These are phyloP conservation scores for Ogataea methylovora DNA, from an alignment of 805 yeast genomes.

Conservation along the genomic window DNA sequence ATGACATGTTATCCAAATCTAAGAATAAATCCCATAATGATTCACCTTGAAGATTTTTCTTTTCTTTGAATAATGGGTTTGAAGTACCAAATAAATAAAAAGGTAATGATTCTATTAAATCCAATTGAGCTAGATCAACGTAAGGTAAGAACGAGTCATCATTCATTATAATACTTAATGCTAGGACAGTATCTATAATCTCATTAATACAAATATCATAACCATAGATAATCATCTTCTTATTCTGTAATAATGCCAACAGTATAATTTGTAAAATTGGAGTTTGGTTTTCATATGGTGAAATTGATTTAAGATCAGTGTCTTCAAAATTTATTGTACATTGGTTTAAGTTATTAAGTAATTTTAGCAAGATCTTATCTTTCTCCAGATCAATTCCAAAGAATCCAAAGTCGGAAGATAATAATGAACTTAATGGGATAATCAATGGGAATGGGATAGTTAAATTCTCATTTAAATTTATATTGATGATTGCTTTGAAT, in stretches of 20 bases:
- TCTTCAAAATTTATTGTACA: neutral
- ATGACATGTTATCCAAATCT: constrained; percentile 37
- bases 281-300: constrained; percentile 17
- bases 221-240: constrained; percentile 29
- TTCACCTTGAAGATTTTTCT: constrained; percentile 17
- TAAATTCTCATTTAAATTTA: constrained; percentile 6
- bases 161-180: constrained; percentile 32
- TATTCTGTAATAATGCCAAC: constrained; percentile 41
- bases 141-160: constrained; percentile 45
- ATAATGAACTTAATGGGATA: constrained; percentile 19
- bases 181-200: constrained; percentile 37
- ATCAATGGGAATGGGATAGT: constrained; percentile 21
- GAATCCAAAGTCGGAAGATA: constrained; percentile 15
- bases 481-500: constrained; percentile 13
- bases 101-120: constrained; percentile 32
- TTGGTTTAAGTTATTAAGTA: constrained; percentile 8
- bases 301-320: too few species aligned
- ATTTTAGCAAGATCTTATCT: constrained; percentile 15
- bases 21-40: constrained; percentile 55
- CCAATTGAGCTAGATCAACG: constrained; percentile 53
- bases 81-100: constrained; percentile 59
- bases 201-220: constrained; percentile 38
- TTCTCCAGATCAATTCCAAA: constrained; percentile 26
- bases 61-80: constrained; percentile 54
- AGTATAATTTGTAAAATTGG: constrained; percentile 39